These are phyloP conservation scores for Sporormia fimetaria DNA, from an alignment of 495 filamentous ascomycete species.

Conservation along the genomic window DNA sequence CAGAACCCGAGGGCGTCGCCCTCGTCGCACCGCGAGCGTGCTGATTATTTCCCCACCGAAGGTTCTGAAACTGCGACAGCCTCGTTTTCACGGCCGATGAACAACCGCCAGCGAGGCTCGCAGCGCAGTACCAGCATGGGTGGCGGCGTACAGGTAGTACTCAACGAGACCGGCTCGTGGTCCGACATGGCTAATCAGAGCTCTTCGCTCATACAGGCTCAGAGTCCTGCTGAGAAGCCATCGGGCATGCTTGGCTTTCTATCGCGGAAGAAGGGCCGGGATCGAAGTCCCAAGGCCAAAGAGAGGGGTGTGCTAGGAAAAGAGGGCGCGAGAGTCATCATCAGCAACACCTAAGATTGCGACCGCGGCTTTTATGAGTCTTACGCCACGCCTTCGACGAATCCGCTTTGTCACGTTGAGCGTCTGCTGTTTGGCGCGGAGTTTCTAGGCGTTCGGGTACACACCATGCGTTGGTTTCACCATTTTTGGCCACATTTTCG, in stretches of 20 bases:
- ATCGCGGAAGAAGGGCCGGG: slow-evolving; percentile 75
- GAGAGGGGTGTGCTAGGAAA: slow-evolving; percentile 90
- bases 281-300: slow-evolving; percentile 85
- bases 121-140: slow-evolving; percentile 61
- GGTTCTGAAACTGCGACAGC: slow-evolving; percentile 24
- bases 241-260: slow-evolving; percentile 85
- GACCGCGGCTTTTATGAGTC: too few species aligned
- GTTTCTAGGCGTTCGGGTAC: too few species aligned
- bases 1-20: slow-evolving; percentile 11
- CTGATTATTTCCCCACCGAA: slow-evolving; percentile 36
- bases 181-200: slow-evolving; percentile 75
- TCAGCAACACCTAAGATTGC: slow-evolving; percentile 34
- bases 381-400: too few species aligned
- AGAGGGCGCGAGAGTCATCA: slow-evolving; percentile 75
- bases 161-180: slow-evolving; percentile 83
- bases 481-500: too few species aligned
- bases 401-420: too few species aligned
- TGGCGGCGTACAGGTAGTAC: slow-evolving; percentile 81
- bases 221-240: slow-evolving; percentile 34
- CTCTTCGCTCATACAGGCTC: slow-evolving; percentile 62
- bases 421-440: too few species aligned
- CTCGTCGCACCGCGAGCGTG: slow-evolving; percentile 21
- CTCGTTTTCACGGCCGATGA: slow-evolving; percentile 25
- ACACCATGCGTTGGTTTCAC: too few species aligned
- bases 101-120: slow-evolving; percentile 35